These are phyloP conservation scores for Pichia kluyveri DNA, from an alignment of 805 yeast species.

Conservation along the genomic window DNA sequence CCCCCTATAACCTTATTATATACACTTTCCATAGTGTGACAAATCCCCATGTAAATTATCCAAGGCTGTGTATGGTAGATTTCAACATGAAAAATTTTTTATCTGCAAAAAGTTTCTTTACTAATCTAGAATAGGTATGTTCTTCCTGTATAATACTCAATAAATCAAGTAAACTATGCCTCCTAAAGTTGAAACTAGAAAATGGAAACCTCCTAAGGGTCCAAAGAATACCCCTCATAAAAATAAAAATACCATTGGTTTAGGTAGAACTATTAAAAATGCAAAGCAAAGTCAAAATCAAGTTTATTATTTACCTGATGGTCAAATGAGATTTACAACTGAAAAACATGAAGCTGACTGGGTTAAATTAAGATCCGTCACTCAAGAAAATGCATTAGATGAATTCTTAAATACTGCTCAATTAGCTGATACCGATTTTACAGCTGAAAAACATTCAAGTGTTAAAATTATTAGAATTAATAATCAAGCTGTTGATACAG, in stretches of 20 bases:
- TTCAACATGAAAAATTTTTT: slow-evolving; percentile 2
- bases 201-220: slow-evolving; percentile 85
- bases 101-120: neutral
- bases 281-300: slow-evolving; percentile 62
- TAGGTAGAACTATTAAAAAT: slow-evolving; percentile 77
- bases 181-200: slow-evolving; percentile 38
- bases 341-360: slow-evolving; percentile 76
- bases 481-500: slow-evolving; percentile 56
- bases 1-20: too few relatives aligned
- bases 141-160: too few relatives aligned
- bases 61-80: neutral
- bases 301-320: slow-evolving; percentile 69
- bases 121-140: too few relatives aligned
- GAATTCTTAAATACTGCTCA: slow-evolving; percentile 94
- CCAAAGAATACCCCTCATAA: slow-evolving; percentile 84
- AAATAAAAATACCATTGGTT: slow-evolving; percentile 74
- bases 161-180: slow-evolving; percentile 4
- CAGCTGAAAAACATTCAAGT: slow-evolving; percentile 79
- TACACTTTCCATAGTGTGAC: too few relatives aligned
- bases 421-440: slow-evolving; percentile 90
- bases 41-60: too few relatives aligned
- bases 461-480: slow-evolving; percentile 79
- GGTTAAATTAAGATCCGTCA: slow-evolving; percentile 87
- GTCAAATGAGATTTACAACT: slow-evolving; percentile 83
- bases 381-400: slow-evolving; percentile 89